phyloP scores from a whole-genome alignment of 805 yeast species.

The Monosporozyma aerobia region DNA sequence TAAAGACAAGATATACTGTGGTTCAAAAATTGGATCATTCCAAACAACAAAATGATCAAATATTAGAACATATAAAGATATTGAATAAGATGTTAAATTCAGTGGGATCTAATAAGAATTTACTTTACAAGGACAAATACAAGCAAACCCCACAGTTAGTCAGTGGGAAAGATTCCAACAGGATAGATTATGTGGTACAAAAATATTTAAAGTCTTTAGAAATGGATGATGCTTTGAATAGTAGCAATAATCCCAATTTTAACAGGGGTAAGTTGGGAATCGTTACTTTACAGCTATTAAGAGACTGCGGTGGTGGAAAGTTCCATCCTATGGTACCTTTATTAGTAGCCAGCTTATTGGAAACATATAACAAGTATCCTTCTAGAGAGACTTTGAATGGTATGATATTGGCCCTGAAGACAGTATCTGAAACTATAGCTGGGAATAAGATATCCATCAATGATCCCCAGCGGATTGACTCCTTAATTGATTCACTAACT shows the following conservation, averaged over 20 bases:
- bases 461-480: slow-evolving; percentile 11
- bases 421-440: slow-evolving; percentile 10
- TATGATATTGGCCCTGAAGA: slow-evolving; percentile 9
- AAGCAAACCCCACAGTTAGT: slow-evolving; percentile 17
- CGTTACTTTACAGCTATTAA: slow-evolving; percentile 22
- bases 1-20: slow-evolving; percentile 1
- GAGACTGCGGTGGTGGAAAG: slow-evolving; percentile 14
- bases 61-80: slow-evolving; percentile 5
- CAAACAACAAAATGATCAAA: background rate
- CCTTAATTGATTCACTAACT: slow-evolving; percentile 14
- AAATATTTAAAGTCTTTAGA: slow-evolving; percentile 17
- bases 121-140: slow-evolving; percentile 21
- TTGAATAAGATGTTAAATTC: slow-evolving; percentile 17
- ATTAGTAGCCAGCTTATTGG: slow-evolving; percentile 12
- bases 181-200: slow-evolving; percentile 13
- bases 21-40: background rate
- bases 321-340: slow-evolving; percentile 16
- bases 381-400: slow-evolving; percentile 10
- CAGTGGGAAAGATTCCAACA: slow-evolving; percentile 14
- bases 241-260: background rate
- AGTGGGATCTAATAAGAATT: slow-evolving; percentile 15
- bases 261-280: slow-evolving; percentile 13
- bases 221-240: slow-evolving; percentile 10
- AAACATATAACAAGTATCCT: slow-evolving; percentile 14
- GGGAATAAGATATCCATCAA: slow-evolving; percentile 11